Evolutionary conservation across 192 early-diverging fungal species (phyloP), one percentile per base, ranked within the genome.

Genomic region (Umbelopsis sp.): DNA sequence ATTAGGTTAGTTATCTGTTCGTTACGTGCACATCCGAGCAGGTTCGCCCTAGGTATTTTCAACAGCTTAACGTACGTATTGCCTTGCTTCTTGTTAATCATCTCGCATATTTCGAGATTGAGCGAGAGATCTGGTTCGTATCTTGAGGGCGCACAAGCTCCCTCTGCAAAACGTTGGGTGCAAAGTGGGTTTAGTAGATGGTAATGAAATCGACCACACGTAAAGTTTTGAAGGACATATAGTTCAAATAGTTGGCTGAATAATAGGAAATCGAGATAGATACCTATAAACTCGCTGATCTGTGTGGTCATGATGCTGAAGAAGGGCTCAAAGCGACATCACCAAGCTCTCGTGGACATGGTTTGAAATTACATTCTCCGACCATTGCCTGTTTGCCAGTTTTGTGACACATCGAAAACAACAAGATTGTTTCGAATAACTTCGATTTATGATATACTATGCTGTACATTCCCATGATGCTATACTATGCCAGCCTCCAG

Each of bases 21-120:
- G 37, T 41, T 41, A 41, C 37, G 7, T 41, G 10, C 37, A 41
- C 37, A 41, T 41, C 5, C 10, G 10, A 10, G 12, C 21, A 25
- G 8, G 10, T 53, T 22, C 12, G 51, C 10, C 7, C 51, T 1
- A 12, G 7, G 51, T 27, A 8, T 22, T 41, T 33, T 30, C n/a
- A 22, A 11, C 13, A 23, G 12, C 37, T 27, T 35, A 23, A 86
- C 89, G 67, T 88, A 91, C 92, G 84, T 89, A 78, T 87, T 92
- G 69, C 91, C 89, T 71, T 91, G 87, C 75, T 98, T 98, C 51
- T 89, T 86, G 76, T 96, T 97, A 71, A 98, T 92, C 52, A 97
- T 83, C 77, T 97, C 95, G 78, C 93, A 95, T 65, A 98, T 95
- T 80, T 98, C 97, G 22, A 98, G 87, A 80, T 97, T 94, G 47